Base-by-base conservation (phyloP, 1,284 basidiomycete species). In the Boletus calvinii region DNA sequence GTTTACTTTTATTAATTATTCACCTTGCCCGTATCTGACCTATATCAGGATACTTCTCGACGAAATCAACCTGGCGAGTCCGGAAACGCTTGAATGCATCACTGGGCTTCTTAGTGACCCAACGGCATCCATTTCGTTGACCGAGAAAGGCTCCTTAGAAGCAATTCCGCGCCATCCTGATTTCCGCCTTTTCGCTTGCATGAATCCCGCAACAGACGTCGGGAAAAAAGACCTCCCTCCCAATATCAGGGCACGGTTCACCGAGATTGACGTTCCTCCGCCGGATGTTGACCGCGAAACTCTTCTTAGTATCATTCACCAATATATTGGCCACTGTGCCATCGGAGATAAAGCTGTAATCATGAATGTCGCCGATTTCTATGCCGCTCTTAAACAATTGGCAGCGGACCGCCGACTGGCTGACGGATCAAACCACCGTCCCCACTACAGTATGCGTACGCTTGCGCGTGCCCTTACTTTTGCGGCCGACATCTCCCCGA, bases 161-260 rank as follows among this genome's bases (percentile, higher is more conserved):
- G 90, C 92, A 1, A 80, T 99, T 24, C 85, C 87, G 31, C 87
- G 97, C 1, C 97, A 99, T 68, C 86, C 93, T 17, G 88, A 97
- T 62, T 99, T 99, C 74, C 89, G 96, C 24, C 76, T 99, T 8
- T 99, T 99, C 64, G 95, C 94, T 2, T 99, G 97, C 69, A 99
- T 99, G 97, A 99, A 99, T 66, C 97, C 97, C 2, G 97, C 97
- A 0, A 99, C 96, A 2, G 97, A 99, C 60, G 92, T 98, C 18
- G 97, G 97, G 49, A 99, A 99, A 77, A 96, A 94, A 64, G 96
- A 98, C 63, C 84, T 99, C 1, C 92, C 94, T 10, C 85, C 90
- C 1, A 90, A 90, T 60, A 88, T 99, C 42, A 87, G 96, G 32
- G 85, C 89, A 7, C 85, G 92, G 30, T 99, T 99, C 74, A 98